Evolutionary conservation across 495 filamentous ascomycete genomes (phyloP).

Genomic region (Cairneyella variabilis): DNA sequence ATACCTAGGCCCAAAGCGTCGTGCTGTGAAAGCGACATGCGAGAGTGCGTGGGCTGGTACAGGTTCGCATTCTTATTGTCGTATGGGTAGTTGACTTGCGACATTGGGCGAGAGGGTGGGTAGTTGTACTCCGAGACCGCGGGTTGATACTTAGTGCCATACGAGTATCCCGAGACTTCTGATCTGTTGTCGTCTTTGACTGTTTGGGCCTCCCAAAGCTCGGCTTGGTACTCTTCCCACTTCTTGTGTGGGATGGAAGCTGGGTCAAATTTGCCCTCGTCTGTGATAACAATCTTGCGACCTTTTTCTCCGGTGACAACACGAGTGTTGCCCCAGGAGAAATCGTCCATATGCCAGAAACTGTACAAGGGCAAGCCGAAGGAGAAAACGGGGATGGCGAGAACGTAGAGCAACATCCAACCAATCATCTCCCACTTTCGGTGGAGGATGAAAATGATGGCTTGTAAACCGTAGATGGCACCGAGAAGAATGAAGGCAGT

Average conservation of each 20-base stretch:
- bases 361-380: slow-evolving; percentile 89
- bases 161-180: slow-evolving; percentile 88
- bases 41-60: slow-evolving; percentile 52
- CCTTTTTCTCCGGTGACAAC: slow-evolving; percentile 96
- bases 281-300: slow-evolving; percentile 85
- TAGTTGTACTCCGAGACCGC: slow-evolving; percentile 60
- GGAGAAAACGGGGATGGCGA: slow-evolving; percentile 89
- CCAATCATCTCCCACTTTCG: slow-evolving; percentile 99
- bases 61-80: slow-evolving; percentile 24
- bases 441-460: slow-evolving; percentile 91
- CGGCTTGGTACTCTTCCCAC: slow-evolving; percentile 98
- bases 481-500: slow-evolving; percentile 86
- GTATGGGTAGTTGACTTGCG: slow-evolving; percentile 58
- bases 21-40: slow-evolving; percentile 77
- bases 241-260: slow-evolving; percentile 89
- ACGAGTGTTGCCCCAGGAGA: slow-evolving; percentile 96
- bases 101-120: slow-evolving; percentile 65
- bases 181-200: slow-evolving; percentile 78
- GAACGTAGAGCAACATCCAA: slow-evolving; percentile 96
- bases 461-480: slow-evolving; percentile 94
- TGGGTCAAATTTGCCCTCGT: slow-evolving; percentile 98
- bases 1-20: slow-evolving; percentile 55
- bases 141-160: slow-evolving; percentile 73
- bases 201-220: slow-evolving; percentile 93
- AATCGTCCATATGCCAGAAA: slow-evolving; percentile 99